Percentiles rank a stretch among this genome's conserved stretches.
Conservation (phyloP, 192 early-diverging fungal species). For the Chytriomyces sp. region DNA sequence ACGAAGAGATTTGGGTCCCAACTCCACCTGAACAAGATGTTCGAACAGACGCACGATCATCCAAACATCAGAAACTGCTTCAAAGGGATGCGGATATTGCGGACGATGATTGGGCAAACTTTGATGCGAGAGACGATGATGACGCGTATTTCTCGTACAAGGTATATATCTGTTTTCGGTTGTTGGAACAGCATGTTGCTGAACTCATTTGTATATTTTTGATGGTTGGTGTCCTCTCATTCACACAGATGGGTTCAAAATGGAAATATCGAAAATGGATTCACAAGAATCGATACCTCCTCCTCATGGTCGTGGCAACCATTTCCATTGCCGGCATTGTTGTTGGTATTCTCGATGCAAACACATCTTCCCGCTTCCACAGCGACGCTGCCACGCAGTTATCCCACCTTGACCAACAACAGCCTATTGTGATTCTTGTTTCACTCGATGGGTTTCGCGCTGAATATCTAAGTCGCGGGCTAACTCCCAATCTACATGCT, state of each 20-base stretch:
- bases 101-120: conserved; percentile 12
- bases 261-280: background rate
- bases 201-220: no score
- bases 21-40: background rate
- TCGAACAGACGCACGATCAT: no score
- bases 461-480: conserved; percentile 76
- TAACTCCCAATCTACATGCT: conserved; percentile 68
- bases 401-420: background rate
- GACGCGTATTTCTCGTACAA: conserved; percentile 12
- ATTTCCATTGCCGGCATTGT: conserved; percentile 6
- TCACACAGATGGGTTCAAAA: no score
- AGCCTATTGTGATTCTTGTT: conserved; percentile 67
- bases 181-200: no score
- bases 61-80: background rate
- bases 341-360: background rate
- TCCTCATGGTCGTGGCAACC: background rate
- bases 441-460: conserved; percentile 86
- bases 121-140: conserved; percentile 8
- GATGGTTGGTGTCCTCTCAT: no score
- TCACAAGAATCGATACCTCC: background rate
- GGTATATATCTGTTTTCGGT: background rate
- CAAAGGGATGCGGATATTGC: background rate
- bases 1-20: conserved; percentile 30
- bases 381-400: no score
- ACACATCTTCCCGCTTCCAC: background rate